Percentiles rank a stretch among this genome's conserved stretches.
These are phyloP conservation scores for Glaciozyma martinii DNA, from an alignment of 768 basidiomycete genomes.

Conservation along the genomic window DNA sequence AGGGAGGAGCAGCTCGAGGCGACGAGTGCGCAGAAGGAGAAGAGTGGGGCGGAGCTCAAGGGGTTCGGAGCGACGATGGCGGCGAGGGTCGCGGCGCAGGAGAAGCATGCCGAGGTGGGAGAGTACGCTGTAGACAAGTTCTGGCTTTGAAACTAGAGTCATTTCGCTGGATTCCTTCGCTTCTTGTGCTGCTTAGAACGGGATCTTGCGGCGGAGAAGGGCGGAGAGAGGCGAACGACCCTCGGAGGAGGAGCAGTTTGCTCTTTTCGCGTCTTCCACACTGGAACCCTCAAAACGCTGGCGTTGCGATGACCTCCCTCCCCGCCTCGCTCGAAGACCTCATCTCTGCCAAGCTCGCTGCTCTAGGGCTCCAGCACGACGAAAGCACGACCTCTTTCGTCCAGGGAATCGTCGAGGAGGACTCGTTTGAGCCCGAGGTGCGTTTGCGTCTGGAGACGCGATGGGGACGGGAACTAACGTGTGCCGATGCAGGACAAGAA, in stretches of 20 bases:
- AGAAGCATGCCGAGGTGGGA: slow-evolving; percentile 28
- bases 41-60: background rate
- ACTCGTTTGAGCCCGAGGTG: slow-evolving; percentile 24
- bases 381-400: slow-evolving; percentile 12
- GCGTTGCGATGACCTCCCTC: background rate
- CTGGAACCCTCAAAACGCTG: too few relatives aligned
- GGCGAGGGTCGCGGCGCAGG: slow-evolving; percentile 24
- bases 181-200: too few relatives aligned
- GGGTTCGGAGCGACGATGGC: slow-evolving; percentile 12
- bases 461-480: too few relatives aligned
- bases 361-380: slow-evolving; percentile 14
- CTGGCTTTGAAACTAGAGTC: background rate
- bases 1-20: slow-evolving; percentile 9
- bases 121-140: slow-evolving; percentile 25
- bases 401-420: slow-evolving; percentile 17
- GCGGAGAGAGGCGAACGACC: too few relatives aligned
- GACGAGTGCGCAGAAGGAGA: background rate
- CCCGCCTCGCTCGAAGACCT: slow-evolving; percentile 11
- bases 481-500: slow-evolving; percentile 16
- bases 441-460: background rate
- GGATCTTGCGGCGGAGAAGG: too few relatives aligned
- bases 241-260: too few relatives aligned
- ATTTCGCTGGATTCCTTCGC: too few relatives aligned
- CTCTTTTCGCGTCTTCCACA: too few relatives aligned
- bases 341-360: slow-evolving; percentile 10